A percentile compares a stretch with the other conserved stretches of the same genome.
Conservation (phyloP, 1,139 yeast genomes). For the Diutina rugosa region DNA sequence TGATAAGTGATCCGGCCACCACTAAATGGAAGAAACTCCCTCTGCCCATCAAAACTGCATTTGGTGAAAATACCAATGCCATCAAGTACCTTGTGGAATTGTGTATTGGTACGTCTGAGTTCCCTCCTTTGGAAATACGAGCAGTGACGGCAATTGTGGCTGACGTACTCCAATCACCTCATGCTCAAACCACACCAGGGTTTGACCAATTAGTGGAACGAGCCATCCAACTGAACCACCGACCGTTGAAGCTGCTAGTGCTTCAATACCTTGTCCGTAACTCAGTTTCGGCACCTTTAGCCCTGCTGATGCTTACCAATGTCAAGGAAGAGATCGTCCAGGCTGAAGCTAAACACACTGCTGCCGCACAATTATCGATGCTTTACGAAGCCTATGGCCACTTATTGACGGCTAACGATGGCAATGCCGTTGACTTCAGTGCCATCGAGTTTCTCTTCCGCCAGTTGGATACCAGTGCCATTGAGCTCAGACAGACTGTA, state of each 20-base stretch:
- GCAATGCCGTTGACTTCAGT: conserved; percentile 12
- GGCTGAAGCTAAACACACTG: not conserved
- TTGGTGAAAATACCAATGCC: not conserved
- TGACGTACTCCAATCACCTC: not conserved
- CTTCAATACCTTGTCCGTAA: not conserved
- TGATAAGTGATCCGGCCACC: conserved; percentile 38
- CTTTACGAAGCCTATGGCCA: not conserved
- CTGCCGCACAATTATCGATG: not conserved
- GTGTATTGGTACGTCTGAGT: not conserved
- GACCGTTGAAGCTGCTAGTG: not conserved
- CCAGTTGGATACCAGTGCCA: conserved; percentile 52
- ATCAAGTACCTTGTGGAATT: not conserved
- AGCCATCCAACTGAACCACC: not conserved
- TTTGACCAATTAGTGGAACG: not conserved
- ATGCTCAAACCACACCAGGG: not conserved
- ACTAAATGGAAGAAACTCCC: conserved; percentile 35
- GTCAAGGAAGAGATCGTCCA: not conserved
- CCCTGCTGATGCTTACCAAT: not conserved
- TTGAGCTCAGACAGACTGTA: conserved; percentile 53
- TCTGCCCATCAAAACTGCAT: not conserved
- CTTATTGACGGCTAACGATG: not conserved
- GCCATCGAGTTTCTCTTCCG: conserved; percentile 58
- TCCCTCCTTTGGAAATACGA: not conserved
- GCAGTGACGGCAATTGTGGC: not conserved
- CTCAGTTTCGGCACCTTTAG: not conserved